Base-by-base conservation (phyloP, 1,284 basidiomycete genomes). In the Microstroma glucosiphilum region DNA sequence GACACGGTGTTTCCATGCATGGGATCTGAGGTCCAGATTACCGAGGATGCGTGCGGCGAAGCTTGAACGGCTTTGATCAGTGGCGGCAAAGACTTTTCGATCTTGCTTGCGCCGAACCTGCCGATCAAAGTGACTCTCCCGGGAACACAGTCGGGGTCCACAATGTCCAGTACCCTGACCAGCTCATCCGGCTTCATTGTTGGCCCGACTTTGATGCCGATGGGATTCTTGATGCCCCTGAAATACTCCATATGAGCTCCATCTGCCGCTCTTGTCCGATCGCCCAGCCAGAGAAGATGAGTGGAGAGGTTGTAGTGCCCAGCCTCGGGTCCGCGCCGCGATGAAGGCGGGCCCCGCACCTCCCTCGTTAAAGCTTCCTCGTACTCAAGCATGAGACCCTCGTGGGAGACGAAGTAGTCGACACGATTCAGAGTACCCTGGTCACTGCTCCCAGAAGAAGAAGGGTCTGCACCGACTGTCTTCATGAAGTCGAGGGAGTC, bases 211-310 rank as follows among this genome's bases (percentile, higher is more conserved):
- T 98, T 98, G 82, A 97, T 86, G 1, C 94, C 94, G 65, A 98
- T 91, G 0, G 94, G 94, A 80, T 98, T 98, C 56, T 90, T 85
- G 63, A 98, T 91, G 3, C 93, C 92, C 56, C 91, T 83, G 57
- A 77, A 69, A 37, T 70, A 79, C 82, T 97, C 94, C 40, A 96
- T 87, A 77, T 98, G 94, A 0, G 93, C 94, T 17, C 92, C 92
- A 64, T 88, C 86, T 2, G 96, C 82, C 80, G 96, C 91, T 53
- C 94, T 83, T n/a, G 94, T 98, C 57, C 94, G 86, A 81, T 98
- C 94, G 0, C 94, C 94, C 60, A 98, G 90, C 94, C 94, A 98
- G 63, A 97, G 81, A 80, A 94, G 94, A 79, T 96, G 93, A 6
- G 91, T 89, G 6, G 91, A 91, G 8, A 89, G 88, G 73, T 91